Base-by-base conservation (phyloP, 805 yeast species). In the Schizosaccharomyces octosporus region DNA sequence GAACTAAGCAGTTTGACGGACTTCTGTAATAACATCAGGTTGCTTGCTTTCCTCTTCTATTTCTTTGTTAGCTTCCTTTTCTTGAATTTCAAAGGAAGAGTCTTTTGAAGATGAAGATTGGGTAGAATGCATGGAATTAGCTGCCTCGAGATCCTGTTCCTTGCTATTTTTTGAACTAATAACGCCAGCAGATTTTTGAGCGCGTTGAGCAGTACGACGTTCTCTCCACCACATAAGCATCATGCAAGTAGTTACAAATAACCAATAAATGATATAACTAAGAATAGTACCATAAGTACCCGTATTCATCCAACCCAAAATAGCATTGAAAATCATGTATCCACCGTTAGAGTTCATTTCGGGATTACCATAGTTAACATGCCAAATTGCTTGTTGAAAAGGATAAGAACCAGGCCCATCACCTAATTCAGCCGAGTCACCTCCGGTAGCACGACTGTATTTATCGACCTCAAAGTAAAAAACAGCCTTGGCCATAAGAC, bases 311-410 rank as follows among this genome's bases (percentile, higher is more conserved):
- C 98, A 90, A 31, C 66, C 98, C 65, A 90, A 76, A 62, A 90
- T 72, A 32, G 97, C 87, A 70, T 90, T 90, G 79, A 90, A 90
- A 64, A 90, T 82, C 79, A 88, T 95, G 97, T 97, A 90, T 75
- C 97, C 97, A 31, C 55, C 51, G 43, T 59, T 59, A 67, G 83
- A 82, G 73, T 84, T 90, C 63, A 78, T 76, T 72, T 84, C 89
- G 58, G 97, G 97, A 73, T 88, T 88, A 76, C 97, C 90, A 75
- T 97, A 90, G 78, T 90, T 88, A 64, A 90, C 94, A 74, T 90
- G 98, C 89, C 95, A 90, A 32, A 90, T 96, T 15, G 85, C 74
- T 68, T 78, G 79, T 60, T 76, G 68, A 68, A 90, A 80, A 72
- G 90, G 83, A 74, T 90, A 90, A 31, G 97, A 84, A 70, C 98